Conservation (phyloP, 2,329 filamentous ascomycete genomes). For the Coniochaeta sp. region DNA sequence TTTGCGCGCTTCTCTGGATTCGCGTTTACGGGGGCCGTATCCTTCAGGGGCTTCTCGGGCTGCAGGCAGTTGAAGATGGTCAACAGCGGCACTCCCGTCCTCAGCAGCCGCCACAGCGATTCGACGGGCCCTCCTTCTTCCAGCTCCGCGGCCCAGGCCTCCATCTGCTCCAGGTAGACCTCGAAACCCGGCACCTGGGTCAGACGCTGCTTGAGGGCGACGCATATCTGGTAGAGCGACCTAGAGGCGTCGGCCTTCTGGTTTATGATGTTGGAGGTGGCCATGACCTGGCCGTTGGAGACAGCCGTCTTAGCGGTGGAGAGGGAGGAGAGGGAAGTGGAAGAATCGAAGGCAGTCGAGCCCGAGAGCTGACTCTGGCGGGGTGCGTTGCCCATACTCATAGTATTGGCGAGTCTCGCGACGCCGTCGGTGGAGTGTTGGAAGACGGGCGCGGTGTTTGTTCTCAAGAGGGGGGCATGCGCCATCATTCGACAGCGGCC, state of each 20-base stretch:
- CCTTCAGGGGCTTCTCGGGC: constrained; percentile 56
- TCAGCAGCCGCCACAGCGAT: constrained; percentile 81
- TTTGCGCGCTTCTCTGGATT: constrained; percentile 73
- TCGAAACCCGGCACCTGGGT: constrained; percentile 80
- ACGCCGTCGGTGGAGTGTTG: constrained; percentile 39
- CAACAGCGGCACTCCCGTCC: constrained; percentile 76
- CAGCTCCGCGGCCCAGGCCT: constrained; percentile 54
- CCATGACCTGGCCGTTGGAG: constrained; percentile 58
- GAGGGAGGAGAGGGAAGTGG: constrained; percentile 44
- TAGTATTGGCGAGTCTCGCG: constrained; percentile 36
- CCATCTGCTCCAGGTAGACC: constrained; percentile 63
- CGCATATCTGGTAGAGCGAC: constrained; percentile 92
- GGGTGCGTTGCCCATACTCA: constrained; percentile 45
- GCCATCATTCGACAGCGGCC: constrained; percentile 43
- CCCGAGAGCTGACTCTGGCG: constrained; percentile 58
- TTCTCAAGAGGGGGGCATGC: constrained; percentile 53
- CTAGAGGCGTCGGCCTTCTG: constrained; percentile 85
- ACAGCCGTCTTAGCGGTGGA: constrained; percentile 34
- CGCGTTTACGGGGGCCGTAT: constrained; percentile 53
- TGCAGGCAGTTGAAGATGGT: constrained; percentile 82
- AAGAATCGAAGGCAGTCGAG: constrained; percentile 48
- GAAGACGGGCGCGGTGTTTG: constrained; percentile 50
- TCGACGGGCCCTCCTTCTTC: constrained; percentile 73
- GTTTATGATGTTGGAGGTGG: constrained; percentile 94
- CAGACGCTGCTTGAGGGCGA: constrained; percentile 74